Conservation (phyloP, 495 filamentous ascomycete genomes). For the Penicillium silybi region DNA sequence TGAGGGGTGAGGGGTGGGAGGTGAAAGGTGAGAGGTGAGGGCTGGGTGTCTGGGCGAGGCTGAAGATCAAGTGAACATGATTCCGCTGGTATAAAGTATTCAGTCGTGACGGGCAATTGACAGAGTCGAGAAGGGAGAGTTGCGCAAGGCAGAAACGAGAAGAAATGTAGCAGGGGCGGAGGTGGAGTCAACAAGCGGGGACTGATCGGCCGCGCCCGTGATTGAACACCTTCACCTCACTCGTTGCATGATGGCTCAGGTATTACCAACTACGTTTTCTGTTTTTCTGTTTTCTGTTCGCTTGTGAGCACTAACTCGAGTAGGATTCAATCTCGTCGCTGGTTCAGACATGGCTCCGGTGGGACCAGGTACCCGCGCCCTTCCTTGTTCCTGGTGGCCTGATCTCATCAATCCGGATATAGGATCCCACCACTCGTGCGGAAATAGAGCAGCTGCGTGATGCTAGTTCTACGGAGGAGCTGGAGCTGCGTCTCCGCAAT, state of each 20-base stretch:
- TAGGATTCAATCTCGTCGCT: conserved; percentile 34
- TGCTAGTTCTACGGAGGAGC: conserved; percentile 43
- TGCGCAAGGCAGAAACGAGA: background rate
- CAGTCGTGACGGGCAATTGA: background rate
- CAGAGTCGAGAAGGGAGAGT: background rate
- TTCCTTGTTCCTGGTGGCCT: conserved; percentile 10
- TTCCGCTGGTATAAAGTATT: background rate
- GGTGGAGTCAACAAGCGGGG: conserved; percentile 20
- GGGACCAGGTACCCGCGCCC: conserved; percentile 49
- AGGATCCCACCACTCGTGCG: conserved; percentile 53
- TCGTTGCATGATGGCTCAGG: conserved; percentile 20
- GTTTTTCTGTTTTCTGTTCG: background rate
- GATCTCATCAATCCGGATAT: conserved; percentile 16
- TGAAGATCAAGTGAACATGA: conserved; percentile 3
- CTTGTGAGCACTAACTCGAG: conserved; percentile 5
- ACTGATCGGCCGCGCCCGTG: conserved; percentile 18
- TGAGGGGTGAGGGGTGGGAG: background rate
- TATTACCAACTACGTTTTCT: background rate
- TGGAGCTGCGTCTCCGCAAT: conserved; percentile 53
- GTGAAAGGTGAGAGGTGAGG: background rate
- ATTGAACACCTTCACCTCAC: conserved; percentile 10
- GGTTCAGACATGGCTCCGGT: conserved; percentile 56
- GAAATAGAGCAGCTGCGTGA: conserved; percentile 57
- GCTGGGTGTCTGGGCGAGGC: background rate
- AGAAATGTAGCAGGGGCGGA: conserved; percentile 17